Evolutionary conservation across 192 early-diverging fungal species (phyloP).

Genomic region (Diversispora epigaea): DNA sequence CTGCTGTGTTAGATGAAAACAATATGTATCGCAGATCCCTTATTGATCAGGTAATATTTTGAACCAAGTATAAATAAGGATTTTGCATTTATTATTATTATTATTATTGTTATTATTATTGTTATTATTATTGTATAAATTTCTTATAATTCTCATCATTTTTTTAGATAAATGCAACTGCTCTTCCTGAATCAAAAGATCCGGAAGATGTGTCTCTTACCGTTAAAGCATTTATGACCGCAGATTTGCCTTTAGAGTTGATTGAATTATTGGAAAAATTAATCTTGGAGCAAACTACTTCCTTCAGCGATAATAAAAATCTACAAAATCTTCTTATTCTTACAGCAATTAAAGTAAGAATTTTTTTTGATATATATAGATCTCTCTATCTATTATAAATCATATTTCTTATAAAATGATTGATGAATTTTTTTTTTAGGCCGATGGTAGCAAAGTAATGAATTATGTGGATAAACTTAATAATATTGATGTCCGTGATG

Average conservation of each 20-base stretch:
- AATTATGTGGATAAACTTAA: slow-evolving; percentile 93
- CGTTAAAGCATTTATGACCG: slow-evolving; percentile 98
- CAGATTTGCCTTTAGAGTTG: slow-evolving; percentile 92
- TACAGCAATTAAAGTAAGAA: slow-evolving; percentile 83
- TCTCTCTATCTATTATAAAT: background rate
- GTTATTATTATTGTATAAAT: background rate
- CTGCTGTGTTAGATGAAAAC: slow-evolving; percentile 71
- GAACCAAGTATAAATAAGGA: background rate
- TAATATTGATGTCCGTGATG: slow-evolving; percentile 97
- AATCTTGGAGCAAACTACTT: slow-evolving; percentile 79
- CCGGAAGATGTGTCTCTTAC: slow-evolving; percentile 97
- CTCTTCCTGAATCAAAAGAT: slow-evolving; percentile 90
- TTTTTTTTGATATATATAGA: background rate
- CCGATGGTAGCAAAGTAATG: slow-evolving; percentile 90
- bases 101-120: background rate
- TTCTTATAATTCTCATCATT: background rate
- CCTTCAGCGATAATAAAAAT: slow-evolving; percentile 94
- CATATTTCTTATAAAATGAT: background rate
- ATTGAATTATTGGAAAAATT: slow-evolving; percentile 97
- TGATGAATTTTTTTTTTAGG: slow-evolving; percentile 40
- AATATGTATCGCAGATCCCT: slow-evolving; percentile 84
- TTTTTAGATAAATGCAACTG: slow-evolving; percentile 70
- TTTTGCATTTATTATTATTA: background rate
- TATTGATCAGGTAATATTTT: slow-evolving; percentile 77
- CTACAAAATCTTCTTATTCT: slow-evolving; percentile 97